Evolutionary conservation across 2,329 filamentous ascomycete genomes (phyloP).

Genomic region (Magnaporthiopsis rhizophila): DNA sequence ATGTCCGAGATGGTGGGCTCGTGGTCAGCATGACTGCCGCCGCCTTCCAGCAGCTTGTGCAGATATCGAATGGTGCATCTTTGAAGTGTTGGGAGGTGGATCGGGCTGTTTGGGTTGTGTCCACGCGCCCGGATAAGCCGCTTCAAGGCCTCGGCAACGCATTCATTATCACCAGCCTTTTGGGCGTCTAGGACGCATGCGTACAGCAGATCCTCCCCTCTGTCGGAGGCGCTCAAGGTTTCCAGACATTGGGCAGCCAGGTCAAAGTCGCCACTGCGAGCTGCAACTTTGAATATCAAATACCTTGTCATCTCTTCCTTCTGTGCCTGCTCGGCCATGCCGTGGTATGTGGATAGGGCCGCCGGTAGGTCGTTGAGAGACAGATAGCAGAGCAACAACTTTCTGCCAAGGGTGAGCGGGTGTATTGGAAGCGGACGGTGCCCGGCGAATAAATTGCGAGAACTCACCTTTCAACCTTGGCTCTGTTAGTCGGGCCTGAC

Average conservation of each 20-base stretch:
- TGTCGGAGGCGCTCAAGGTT: constrained; percentile 42
- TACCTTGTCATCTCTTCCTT: constrained; percentile 62
- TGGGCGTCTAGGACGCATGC: constrained; percentile 76
- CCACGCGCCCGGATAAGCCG: constrained; percentile 50
- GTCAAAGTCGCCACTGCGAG: constrained; percentile 49
- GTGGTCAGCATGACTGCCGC: constrained; percentile 14
- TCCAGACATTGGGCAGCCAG: constrained; percentile 57
- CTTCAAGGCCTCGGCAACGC: constrained; percentile 52
- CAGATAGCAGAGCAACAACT: constrained; percentile 63
- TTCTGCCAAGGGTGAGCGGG: constrained; percentile 40
- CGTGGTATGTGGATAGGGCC: constrained; percentile 46
- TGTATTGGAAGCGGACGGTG: background rate
- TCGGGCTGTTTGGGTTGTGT: constrained; percentile 32
- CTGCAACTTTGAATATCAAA: constrained; percentile 65
- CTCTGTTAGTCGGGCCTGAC: constrained; percentile 56
- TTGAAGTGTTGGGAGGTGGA: constrained; percentile 57
- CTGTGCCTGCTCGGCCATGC: constrained; percentile 50
- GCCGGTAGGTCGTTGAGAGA: constrained; percentile 44
- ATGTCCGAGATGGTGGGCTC: constrained; percentile 35
- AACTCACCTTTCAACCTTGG: constrained; percentile 57
- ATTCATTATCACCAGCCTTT: constrained; percentile 49
- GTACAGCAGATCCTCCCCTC: constrained; percentile 60
- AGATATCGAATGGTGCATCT: constrained; percentile 50
- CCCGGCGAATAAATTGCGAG: background rate
- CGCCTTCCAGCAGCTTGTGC: constrained; percentile 30